Conservation (phyloP, 1,284 basidiomycete species). For the Bjerkandera adusta region DNA sequence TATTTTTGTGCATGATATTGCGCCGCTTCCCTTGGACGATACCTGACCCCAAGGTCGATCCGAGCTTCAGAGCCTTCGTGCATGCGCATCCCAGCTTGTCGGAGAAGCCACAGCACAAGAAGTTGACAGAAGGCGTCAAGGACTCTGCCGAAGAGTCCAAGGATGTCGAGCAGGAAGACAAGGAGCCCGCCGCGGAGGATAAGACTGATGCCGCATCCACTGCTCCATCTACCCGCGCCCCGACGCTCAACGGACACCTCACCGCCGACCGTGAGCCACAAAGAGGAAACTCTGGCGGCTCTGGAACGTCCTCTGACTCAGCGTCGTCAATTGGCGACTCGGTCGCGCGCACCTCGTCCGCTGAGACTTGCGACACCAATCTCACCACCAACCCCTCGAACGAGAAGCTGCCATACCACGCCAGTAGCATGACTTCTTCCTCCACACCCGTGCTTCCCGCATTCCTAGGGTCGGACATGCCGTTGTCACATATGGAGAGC, state of each 20-base stretch:
- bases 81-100: constrained; percentile 81
- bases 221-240: not conserved
- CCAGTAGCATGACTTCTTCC: constrained; percentile 18
- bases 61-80: constrained; percentile 90
- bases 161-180: constrained; percentile 10
- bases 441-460: constrained; percentile 36
- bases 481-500: constrained; percentile 20
- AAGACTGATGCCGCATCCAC: constrained; percentile 7
- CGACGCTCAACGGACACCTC: constrained; percentile 15
- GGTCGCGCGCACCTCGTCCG: constrained; percentile 20
- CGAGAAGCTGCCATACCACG: constrained; percentile 7
- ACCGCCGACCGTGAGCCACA: constrained; percentile 13
- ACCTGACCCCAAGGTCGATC: constrained; percentile 91
- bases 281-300: constrained; percentile 13
- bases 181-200: constrained; percentile 5
- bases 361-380: constrained; percentile 16
- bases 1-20: constrained; percentile 99
- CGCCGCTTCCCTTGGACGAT: constrained; percentile 99
- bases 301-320: constrained; percentile 14
- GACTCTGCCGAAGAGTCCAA: constrained; percentile 8
- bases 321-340: constrained; percentile 17
- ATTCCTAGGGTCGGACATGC: constrained; percentile 21
- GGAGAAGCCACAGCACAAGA: constrained; percentile 27
- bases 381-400: constrained; percentile 22
- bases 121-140: constrained; percentile 11